These are phyloP conservation scores for Pichia californica DNA, from an alignment of 805 yeast genomes.

Conservation along the genomic window DNA sequence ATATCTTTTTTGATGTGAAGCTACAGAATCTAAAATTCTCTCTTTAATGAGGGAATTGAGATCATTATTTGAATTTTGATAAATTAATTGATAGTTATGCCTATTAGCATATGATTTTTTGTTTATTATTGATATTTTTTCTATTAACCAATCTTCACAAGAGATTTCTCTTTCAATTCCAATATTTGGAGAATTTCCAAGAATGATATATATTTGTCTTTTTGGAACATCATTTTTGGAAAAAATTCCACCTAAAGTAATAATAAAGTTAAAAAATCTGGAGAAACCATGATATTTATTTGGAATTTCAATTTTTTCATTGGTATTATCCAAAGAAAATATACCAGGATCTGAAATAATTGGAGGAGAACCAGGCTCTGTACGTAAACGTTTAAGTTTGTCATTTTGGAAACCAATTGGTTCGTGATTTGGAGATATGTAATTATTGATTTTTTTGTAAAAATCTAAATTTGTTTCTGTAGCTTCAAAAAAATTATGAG, in stretches of 20 bases:
- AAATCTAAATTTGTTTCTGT: not conserved
- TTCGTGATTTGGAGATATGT: slow-evolving; percentile 19
- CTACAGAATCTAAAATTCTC: slow-evolving; percentile 27
- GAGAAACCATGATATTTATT: not conserved
- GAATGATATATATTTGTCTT: slow-evolving; percentile 30
- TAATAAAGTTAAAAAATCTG: not conserved
- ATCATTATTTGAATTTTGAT: slow-evolving; percentile 24
- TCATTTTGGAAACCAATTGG: slow-evolving; percentile 22
- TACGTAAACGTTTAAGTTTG: slow-evolving; percentile 12
- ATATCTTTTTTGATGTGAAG: slow-evolving; percentile 38
- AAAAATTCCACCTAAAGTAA: not conserved
- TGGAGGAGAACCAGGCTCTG: slow-evolving; percentile 26
- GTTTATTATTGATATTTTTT: slow-evolving; percentile 40
- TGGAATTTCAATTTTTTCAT: not conserved
- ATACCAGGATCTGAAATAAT: slow-evolving; percentile 23
- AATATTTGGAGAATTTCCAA: slow-evolving; percentile 36
- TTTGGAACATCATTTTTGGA: slow-evolving; percentile 1
- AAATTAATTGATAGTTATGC: slow-evolving; percentile 43
- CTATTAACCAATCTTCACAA: slow-evolving; percentile 39
- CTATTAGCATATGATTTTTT: slow-evolving; percentile 41
- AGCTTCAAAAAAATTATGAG: not conserved
- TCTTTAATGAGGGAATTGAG: not conserved
- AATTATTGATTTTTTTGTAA: slow-evolving; percentile 22
- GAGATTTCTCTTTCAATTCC: slow-evolving; percentile 36
- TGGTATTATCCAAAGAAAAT: slow-evolving; percentile 11